Base-by-base conservation (phyloP, 176 grass and related monocot species). In the Puya raimondii region DNA sequence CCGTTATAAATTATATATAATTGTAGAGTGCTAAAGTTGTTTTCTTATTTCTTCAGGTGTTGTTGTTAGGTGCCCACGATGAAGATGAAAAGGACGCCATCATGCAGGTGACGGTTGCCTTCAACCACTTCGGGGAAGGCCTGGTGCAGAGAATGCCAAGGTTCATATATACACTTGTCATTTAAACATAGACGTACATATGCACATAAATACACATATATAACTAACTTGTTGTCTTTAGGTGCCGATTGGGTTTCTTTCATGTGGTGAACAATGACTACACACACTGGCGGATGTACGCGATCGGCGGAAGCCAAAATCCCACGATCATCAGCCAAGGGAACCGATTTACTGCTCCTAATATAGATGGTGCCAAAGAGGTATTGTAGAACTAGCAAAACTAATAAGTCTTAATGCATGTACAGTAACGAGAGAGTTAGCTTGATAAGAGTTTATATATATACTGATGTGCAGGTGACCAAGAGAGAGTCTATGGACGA, bases 201-300 rank as follows among this genome's bases (percentile, higher is more conserved):
- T 5, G 4, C 0, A 42, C 5, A 42, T 42, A 42, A 42, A 42
- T 7, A 42, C 33, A 42, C 33, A 6, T 42, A 42, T 42, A 42
- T 6, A 42, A 42, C 33, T 42, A 42, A 16, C 5, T 59, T 59
- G 10, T 5, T 59, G 3, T 17, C 21, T 59, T 59, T 54, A 84
- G 85, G 17, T 89, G 80, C 50, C 73, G 89, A 9, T 86, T 29
- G 53, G 92, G 92, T 0, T 96, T 96, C 83, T 85, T 96, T 70
- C 88, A 96, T 47, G 83, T 96, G 0, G 85, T 91, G 11, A 96
- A 96, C 83, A 96, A 96, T 47, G 92, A 96, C 71, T 96, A 96
- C 83, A 96, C 92, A 47, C 83, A 96, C 27, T 96, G 92, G 88
- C 1, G 49, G 2, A 91, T 91, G 92, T 96, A 96, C 50, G 92